phyloP scores from a whole-genome alignment of 2,329 filamentous ascomycete genomes.

The Penicillium sp. region DNA sequence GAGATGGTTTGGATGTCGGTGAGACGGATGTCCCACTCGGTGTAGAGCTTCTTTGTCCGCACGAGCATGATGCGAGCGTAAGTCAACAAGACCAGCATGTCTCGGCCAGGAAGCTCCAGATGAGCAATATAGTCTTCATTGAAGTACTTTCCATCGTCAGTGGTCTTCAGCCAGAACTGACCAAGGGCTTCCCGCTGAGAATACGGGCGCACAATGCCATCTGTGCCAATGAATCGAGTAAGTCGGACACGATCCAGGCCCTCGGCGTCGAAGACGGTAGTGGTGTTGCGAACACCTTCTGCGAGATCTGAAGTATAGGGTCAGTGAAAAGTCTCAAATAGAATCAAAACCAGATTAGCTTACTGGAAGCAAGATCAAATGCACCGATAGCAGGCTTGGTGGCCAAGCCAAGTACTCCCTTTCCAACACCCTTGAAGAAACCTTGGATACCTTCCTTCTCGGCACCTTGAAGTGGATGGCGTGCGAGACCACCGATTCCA shows the following conservation, averaged over 20 bases:
- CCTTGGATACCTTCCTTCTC: constrained; percentile 92
- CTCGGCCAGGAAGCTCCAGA: constrained; percentile 83
- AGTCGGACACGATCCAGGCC: constrained; percentile 94
- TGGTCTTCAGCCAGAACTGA: constrained; percentile 98
- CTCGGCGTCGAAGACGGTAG: constrained; percentile 93
- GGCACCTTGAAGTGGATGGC: constrained; percentile 91
- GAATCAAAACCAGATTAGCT: not conserved
- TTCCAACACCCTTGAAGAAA: constrained; percentile 97
- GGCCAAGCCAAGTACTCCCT: constrained; percentile 88
- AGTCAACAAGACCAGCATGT: constrained; percentile 87
- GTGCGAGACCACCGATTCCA: constrained; percentile 87
- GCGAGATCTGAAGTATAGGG: constrained; percentile 67
- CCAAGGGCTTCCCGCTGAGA: constrained; percentile 92
- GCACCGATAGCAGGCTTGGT: constrained; percentile 97
- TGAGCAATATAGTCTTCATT: constrained; percentile 97
- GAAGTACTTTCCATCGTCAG: constrained; percentile 97
- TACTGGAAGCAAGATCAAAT: constrained; percentile 88
- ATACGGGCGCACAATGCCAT: constrained; percentile 93
- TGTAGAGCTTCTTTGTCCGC: constrained; percentile 78
- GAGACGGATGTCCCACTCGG: constrained; percentile 93
- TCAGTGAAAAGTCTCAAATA: not conserved
- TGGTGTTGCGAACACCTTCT: constrained; percentile 97
- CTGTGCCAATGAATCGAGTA: constrained; percentile 85
- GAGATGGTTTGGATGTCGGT: constrained; percentile 96
- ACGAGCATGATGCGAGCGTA: constrained; percentile 88